Percentiles rank a stretch among this genome's conserved stretches.
Conservation (phyloP, 2,329 filamentous ascomycete species). For the Phaeosphaeriaceae sp. region DNA sequence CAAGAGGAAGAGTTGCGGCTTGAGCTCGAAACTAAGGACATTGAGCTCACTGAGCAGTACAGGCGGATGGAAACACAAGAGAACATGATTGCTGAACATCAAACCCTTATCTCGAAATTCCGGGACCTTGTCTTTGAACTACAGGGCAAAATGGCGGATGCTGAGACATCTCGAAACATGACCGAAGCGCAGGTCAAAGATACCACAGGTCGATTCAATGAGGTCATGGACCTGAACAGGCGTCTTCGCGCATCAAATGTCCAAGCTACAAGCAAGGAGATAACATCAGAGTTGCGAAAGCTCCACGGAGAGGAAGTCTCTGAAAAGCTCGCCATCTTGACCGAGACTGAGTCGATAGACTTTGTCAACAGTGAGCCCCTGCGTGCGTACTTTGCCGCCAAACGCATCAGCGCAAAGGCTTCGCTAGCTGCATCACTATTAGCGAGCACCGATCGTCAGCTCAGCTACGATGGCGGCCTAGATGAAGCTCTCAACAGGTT, state of each 20-base stretch:
- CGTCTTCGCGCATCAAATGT: conserved; percentile 89
- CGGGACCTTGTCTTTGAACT: conserved; percentile 85
- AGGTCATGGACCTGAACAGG: conserved; percentile 96
- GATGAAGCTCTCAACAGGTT: conserved; percentile 77
- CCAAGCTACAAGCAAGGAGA: conserved; percentile 92
- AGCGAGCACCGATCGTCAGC: conserved; percentile 58
- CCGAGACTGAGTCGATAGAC: conserved; percentile 63
- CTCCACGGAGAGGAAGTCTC: conserved; percentile 88
- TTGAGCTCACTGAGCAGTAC: conserved; percentile 80
- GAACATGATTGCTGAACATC: conserved; percentile 80
- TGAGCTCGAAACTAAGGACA: conserved; percentile 88
- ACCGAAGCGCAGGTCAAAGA: conserved; percentile 93
- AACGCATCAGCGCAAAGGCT: conserved; percentile 86
- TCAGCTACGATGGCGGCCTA: conserved; percentile 70
- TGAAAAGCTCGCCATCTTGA: conserved; percentile 79
- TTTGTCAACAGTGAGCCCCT: conserved; percentile 78
- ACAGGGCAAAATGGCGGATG: conserved; percentile 87
- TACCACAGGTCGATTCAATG: conserved; percentile 82
- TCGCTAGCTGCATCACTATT: conserved; percentile 20
- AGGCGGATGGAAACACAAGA: conserved; percentile 78
- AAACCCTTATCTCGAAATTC: conserved; percentile 88
- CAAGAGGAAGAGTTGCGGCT: conserved; percentile 94
- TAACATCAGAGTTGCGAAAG: conserved; percentile 85
- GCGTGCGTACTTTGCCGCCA: conserved; percentile 86
- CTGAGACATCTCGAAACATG: conserved; percentile 88